Evolutionary conservation across 164 flowering plant species (phyloP).

Genomic region (Pachysandra terminalis): DNA sequence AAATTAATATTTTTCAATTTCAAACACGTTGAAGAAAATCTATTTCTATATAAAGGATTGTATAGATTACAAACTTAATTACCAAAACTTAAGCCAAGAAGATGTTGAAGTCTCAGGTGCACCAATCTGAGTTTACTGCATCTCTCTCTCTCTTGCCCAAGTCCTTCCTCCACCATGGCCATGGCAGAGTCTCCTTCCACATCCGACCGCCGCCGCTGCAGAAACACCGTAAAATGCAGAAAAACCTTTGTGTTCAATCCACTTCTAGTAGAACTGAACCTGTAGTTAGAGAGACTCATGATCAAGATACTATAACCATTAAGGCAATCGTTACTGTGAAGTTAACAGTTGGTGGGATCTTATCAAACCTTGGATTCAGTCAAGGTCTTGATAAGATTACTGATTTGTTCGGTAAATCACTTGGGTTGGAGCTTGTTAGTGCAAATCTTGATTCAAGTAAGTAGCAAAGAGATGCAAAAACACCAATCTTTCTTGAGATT

Average conservation of each 20-base stretch:
- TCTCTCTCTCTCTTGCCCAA: slow-evolving; percentile 4
- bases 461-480: slow-evolving; percentile 1
- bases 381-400: too few relatives aligned
- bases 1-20: too few relatives aligned
- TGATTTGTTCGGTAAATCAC: slow-evolving; percentile 43
- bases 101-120: slow-evolving; percentile 12
- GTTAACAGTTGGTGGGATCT: slow-evolving; percentile 19
- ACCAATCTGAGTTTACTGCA: background rate
- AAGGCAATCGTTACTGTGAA: slow-evolving; percentile 40
- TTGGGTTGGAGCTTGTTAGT: slow-evolving; percentile 40
- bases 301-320: slow-evolving; percentile 7
- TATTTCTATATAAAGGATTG: too few relatives aligned
- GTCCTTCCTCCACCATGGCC: slow-evolving; percentile 1
- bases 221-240: background rate
- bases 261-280: background rate
- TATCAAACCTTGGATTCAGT: slow-evolving; percentile 36
- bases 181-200: background rate
- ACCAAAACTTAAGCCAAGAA: too few relatives aligned
- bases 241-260: background rate
- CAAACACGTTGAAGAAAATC: too few relatives aligned
- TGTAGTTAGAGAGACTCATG: too few relatives aligned
- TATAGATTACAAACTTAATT: too few relatives aligned
- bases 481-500: too few relatives aligned
- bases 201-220: background rate
- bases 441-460: slow-evolving; percentile 52